Conservation (phyloP, 768 basidiomycete genomes). For the Cubamyces sp. region DNA sequence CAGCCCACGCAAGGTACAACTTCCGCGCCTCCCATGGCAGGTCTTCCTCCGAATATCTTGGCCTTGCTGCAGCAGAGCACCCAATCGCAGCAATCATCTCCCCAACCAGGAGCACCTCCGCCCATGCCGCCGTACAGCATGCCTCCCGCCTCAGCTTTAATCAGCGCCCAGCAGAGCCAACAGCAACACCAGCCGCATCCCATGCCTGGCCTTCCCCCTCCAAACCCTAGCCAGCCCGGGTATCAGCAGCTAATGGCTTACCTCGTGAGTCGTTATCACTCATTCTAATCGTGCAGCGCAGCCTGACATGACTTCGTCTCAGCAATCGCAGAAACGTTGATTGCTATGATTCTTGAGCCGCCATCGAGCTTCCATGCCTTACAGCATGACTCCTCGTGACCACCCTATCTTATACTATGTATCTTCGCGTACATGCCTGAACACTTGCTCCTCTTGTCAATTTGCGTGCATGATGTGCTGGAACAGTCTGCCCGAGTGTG, state of each 20-base stretch:
- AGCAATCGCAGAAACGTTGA: constrained; percentile 19
- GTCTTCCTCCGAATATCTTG: constrained; percentile 69
- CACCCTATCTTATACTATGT: constrained; percentile 20
- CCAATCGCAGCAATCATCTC: constrained; percentile 36
- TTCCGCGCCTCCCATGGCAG: constrained; percentile 39
- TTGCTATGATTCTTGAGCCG: no score
- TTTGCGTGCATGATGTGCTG: no score
- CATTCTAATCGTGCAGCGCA: background rate
- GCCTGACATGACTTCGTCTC: background rate
- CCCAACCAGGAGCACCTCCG: constrained; percentile 35
- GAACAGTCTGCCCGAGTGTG: no score
- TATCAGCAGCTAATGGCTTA: constrained; percentile 75
- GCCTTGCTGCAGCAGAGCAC: constrained; percentile 61
- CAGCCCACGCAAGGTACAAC: constrained; percentile 37
- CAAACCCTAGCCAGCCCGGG: constrained; percentile 43
- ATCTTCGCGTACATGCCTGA: constrained; percentile 13
- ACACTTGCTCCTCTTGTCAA: background rate
- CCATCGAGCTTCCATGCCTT: background rate
- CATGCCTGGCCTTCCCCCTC: constrained; percentile 40
- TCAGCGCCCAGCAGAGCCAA: constrained; percentile 32
- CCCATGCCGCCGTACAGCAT: constrained; percentile 41
- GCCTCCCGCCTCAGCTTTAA: constrained; percentile 37
- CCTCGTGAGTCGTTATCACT: constrained; percentile 47
- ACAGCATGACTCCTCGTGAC: background rate
- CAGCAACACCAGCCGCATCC: constrained; percentile 42